Base-by-base conservation (phyloP, 331 rosid genomes). In the Malus hybrid region DNA sequence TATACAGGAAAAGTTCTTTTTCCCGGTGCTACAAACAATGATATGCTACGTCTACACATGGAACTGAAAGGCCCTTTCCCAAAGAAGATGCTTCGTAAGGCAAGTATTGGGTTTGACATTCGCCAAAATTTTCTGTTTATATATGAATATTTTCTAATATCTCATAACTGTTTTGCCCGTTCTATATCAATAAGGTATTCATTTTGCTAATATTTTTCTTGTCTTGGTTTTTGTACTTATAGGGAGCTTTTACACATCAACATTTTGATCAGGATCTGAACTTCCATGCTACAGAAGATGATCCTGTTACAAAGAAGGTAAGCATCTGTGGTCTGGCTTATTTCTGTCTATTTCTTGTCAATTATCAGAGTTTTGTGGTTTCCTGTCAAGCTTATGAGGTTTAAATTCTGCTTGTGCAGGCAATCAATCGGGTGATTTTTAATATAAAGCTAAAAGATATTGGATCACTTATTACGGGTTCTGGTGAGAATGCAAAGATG, bases 401-500 rank as follows among this genome's bases (percentile, higher is more conserved):
- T 74, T 59, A 65, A 59, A 54, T 80, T 77, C 76, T 78, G 39
- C 78, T 60, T 59, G n/a, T 78, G 82, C 83, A 95, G 99, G 61
- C 86, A 72, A 89, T 92, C 66, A 90, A 87, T 91, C 91, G 98
- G 77, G 69, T 92, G 83, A 92, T 95, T 79, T 85, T 89, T 89
- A 95, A 86, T 85, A 83, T 92, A 57, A 95, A 79, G 89, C 89
- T 91, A 28, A 95, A 92, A 81, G 99, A 95, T 83, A 90, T 95
- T 72, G 97, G 93, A 75, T 84, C 96, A 62, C 84, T 90, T 69
- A 82, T 95, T 65, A 80, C 82, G 32, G 96, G 93, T 73, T 78
- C 91, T 55, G 98, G 99, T 69, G 99, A 92, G 88, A 98, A 92
- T 81, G 97, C 94, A 19, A 95, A 92, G 91, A 89, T 92, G 97